Conservation (phyloP, 805 yeast genomes). For the Nakazawaea ishiwadae region DNA sequence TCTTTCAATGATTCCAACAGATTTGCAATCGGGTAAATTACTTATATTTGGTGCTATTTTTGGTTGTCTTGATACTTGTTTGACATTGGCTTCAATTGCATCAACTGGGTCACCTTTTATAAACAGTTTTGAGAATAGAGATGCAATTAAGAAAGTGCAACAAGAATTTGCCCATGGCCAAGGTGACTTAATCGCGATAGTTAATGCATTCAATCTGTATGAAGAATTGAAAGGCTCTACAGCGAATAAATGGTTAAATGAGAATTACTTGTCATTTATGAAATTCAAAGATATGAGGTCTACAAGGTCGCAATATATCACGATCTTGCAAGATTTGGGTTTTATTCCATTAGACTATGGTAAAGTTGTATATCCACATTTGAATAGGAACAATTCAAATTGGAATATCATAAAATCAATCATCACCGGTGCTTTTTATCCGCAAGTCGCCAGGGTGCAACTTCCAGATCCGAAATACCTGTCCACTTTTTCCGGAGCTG, state of each 20-base stretch:
- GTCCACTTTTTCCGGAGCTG: constrained; percentile 69
- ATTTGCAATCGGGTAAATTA: constrained; percentile 79
- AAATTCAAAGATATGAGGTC: constrained; percentile 69
- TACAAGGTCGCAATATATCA: constrained; percentile 62
- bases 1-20: constrained; percentile 80
- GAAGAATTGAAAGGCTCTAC: constrained; percentile 22
- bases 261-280: constrained; percentile 56
- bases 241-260: constrained; percentile 43
- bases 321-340: constrained; percentile 73
- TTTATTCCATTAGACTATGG: constrained; percentile 56
- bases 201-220: constrained; percentile 56
- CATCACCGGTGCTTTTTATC: constrained; percentile 77
- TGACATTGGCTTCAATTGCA: constrained; percentile 76
- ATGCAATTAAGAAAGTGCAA: constrained; percentile 47
- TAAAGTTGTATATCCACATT: constrained; percentile 17
- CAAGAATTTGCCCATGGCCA: constrained; percentile 38
- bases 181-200: constrained; percentile 76
- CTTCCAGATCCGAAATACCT: constrained; percentile 76
- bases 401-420: constrained; percentile 56
- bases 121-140: constrained; percentile 58
- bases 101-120: constrained; percentile 74
- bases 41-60: constrained; percentile 76
- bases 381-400: constrained; percentile 51
- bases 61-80: constrained; percentile 71
- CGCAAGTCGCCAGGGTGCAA: constrained; percentile 77